Base-by-base conservation (phyloP, 2,329 filamentous ascomycete species). In the Diaporthe eres region DNA sequence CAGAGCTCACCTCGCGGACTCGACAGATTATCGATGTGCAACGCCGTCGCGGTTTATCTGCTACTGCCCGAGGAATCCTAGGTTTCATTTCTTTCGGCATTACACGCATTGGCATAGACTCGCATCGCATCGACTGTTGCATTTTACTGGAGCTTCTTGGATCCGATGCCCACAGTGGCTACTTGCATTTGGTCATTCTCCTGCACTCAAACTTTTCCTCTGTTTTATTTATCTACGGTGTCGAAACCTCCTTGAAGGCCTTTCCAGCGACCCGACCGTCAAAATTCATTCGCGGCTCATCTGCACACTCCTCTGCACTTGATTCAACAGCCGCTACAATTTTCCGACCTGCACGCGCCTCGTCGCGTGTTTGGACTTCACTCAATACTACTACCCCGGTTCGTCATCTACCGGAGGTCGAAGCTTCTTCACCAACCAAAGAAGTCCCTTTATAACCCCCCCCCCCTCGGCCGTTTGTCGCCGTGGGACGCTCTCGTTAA, bases 71-170 rank as follows among this genome's bases (percentile, higher is more conserved):
- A 77, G 73, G 68, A 75, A 73, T 58, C 17, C 57, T 74, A 75
- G 57, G 63, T 75, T 65, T 77, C 75, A 77, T 78, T 77, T 75
- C 79, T 72, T 74, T 71, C 77, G 76, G 78, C 78, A 80, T 80
- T 78, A 80, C 77, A 81, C 78, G 78, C 79, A 81, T 81, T 80
- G 79, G 79, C 79, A 80, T 81, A 80, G 75, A 75, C 78, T 79
- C 75, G 77, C 79, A 78, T 77, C 74, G 75, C 74, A 78, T 79
- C 74, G 74, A 67, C 70, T 77, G 70, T 76, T 77, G 79, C 80
- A 78, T 77, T 78, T 76, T 73, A 72, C 75, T 76, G 77, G 78
- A 76, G 67, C 78, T 77, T 78, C 77, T 80, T 80, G 79, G 80
- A 81, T 81, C 78, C 74, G 74, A 77, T 75, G 74, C 70, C 76